Conservation (phyloP, 106 monocot genomes). For the Dendrobium chrysotoxum region DNA sequence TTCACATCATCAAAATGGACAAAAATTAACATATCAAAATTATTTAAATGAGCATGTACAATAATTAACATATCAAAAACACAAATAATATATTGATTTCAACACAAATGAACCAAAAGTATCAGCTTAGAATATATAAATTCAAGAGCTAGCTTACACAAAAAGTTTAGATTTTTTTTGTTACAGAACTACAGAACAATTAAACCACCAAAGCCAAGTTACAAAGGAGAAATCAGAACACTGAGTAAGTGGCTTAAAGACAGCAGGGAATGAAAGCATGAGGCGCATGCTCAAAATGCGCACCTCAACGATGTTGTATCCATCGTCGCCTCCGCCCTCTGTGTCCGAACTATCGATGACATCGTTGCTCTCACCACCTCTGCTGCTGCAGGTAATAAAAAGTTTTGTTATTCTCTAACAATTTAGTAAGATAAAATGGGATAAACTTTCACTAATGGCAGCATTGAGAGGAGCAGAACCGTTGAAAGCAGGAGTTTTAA, state of each 20-base stretch:
- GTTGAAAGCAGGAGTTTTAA: constrained; percentile 63
- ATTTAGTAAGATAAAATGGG: too few relatives aligned
- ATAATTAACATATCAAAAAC: too few relatives aligned
- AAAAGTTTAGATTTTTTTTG: too few relatives aligned
- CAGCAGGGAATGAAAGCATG: constrained; percentile 58
- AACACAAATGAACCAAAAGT: too few relatives aligned
- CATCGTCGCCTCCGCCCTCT: constrained; percentile 57
- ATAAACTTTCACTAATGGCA: neutral
- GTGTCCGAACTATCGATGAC: constrained; percentile 44
- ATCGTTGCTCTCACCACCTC: constrained; percentile 58
- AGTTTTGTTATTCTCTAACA: too few relatives aligned
- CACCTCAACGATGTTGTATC: constrained; percentile 75
- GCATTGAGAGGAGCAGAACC: constrained; percentile 75
- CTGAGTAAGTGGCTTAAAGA: constrained; percentile 78
- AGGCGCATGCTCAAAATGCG: constrained; percentile 72
- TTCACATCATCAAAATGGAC: too few relatives aligned
- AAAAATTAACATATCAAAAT: too few relatives aligned
- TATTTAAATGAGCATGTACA: too few relatives aligned
- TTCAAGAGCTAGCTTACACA: too few relatives aligned
- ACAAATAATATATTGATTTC: too few relatives aligned
- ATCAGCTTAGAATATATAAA: too few relatives aligned
- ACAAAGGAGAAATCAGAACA: constrained; percentile 11
- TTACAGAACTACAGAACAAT: constrained; percentile 43
- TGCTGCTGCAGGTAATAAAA: constrained; percentile 57
- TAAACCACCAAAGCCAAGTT: constrained; percentile 14